These are phyloP conservation scores for Penicillium sp. DNA, from an alignment of 2,329 filamentous ascomycete species.

Conservation along the genomic window DNA sequence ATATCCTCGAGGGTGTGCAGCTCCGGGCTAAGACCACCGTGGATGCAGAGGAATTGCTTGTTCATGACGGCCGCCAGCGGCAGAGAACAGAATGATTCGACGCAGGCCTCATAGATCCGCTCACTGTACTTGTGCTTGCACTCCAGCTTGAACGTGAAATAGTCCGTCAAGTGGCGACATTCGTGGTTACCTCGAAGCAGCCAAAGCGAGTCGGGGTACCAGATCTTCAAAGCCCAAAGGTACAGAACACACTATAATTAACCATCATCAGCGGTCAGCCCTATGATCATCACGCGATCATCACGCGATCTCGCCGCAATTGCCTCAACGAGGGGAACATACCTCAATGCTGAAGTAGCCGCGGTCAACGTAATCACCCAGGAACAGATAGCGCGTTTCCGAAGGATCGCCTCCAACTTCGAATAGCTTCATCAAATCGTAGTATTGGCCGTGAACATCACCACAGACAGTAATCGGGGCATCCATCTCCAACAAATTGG, in stretches of 20 bases:
- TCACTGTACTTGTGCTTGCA: conserved; percentile 99
- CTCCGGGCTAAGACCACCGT: conserved; percentile 93
- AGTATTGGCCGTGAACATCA: conserved; percentile 98
- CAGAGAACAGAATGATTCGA: conserved; percentile 94
- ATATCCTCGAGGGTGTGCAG: conserved; percentile 94
- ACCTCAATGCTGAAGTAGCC: conserved; percentile 98
- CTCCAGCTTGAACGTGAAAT: conserved; percentile 99
- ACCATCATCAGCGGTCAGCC: neutral
- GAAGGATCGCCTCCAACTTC: conserved; percentile 96
- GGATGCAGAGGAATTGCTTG: conserved; percentile 99
- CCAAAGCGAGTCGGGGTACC: conserved; percentile 97
- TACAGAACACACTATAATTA: conserved; percentile 82
- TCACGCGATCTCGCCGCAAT: neutral
- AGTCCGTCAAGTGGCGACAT: conserved; percentile 97
- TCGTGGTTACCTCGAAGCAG: conserved; percentile 97
- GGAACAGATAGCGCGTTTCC: conserved; percentile 93
- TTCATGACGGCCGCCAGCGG: conserved; percentile 98
- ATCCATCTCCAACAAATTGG: conserved; percentile 98
- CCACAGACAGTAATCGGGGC: conserved; percentile 98
- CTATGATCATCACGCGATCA: neutral
- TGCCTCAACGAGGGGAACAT: conserved; percentile 17
- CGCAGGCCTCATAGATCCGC: conserved; percentile 92
- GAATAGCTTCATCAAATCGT: conserved; percentile 99
- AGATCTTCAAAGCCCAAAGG: conserved; percentile 97
- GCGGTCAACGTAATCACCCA: conserved; percentile 96